A percentile compares a stretch with the other conserved stretches of the same genome.
These are phyloP conservation scores for Phytophthora hybrid DNA, from an alignment of 352 stramenopile genomes.

Conservation along the genomic window DNA sequence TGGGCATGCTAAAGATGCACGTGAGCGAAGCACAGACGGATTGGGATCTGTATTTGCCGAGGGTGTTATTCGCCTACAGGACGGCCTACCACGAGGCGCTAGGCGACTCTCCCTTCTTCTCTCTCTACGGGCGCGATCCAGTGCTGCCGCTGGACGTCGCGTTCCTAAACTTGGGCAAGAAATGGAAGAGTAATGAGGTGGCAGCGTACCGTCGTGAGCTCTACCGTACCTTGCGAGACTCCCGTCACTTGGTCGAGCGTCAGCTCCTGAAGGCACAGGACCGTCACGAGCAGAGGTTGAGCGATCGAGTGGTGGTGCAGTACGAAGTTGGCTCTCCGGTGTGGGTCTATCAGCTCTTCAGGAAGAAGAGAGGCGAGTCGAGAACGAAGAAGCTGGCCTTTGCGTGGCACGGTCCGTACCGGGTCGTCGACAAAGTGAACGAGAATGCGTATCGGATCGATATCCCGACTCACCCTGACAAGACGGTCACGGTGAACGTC, in stretches of 20 bases:
- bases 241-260: no score
- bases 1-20: no score
- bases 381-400: no score
- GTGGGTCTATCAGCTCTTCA: no score
- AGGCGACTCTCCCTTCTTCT: conserved; percentile 18
- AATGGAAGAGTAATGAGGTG: conserved; percentile 22
- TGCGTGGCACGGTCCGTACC: no score
- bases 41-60: no score
- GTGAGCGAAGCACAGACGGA: neutral
- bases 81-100: conserved; percentile 2
- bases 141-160: no score
- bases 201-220: conserved; percentile 2
- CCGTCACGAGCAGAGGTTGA: no score
- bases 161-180: neutral
- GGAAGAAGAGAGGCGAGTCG: no score
- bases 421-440: no score
- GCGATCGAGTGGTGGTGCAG: neutral
- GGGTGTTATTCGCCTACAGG: no score
- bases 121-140: conserved; percentile 10
- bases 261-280: no score
- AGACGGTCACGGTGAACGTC: conserved; percentile 5
- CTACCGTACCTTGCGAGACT: conserved; percentile 10
- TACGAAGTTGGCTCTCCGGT: neutral
- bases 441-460: conserved; percentile 5
- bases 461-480: conserved; percentile 12